These are phyloP conservation scores for Geotrichum aggregatum DNA, from an alignment of 1,139 yeast genomes.

Conservation along the genomic window DNA sequence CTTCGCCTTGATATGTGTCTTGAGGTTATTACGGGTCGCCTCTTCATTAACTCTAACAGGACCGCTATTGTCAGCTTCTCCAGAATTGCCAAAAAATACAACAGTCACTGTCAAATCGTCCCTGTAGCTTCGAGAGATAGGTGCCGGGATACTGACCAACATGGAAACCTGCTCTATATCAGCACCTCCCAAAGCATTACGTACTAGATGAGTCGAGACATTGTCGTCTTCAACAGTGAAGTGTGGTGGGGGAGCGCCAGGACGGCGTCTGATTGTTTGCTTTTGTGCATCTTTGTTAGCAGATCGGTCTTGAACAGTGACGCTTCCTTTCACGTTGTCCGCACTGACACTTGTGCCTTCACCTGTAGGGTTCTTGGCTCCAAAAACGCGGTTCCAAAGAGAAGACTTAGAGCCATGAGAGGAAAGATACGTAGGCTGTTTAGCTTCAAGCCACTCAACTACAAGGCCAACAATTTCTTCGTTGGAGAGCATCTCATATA, in stretches of 20 bases:
- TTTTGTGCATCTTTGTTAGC: conserved; percentile 50
- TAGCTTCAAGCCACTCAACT: conserved; percentile 86
- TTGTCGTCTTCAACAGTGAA: conserved; percentile 68
- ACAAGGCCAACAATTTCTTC: conserved; percentile 91
- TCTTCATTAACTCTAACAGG: conserved; percentile 20
- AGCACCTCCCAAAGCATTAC: conserved; percentile 89
- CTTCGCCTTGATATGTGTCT: conserved; percentile 21
- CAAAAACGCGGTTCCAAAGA: conserved; percentile 21
- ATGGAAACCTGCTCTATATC: conserved; percentile 81
- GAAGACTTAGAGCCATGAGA: conserved; percentile 12
- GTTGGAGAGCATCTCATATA: conserved; percentile 85
- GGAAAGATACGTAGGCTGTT: conserved; percentile 51
- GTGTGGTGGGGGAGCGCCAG: conserved; percentile 39
- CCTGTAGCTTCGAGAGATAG: conserved; percentile 84
- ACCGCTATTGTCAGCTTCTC: conserved; percentile 15
- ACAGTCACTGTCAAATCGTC: conserved; percentile 96
- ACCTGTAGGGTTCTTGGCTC: conserved; percentile 3
- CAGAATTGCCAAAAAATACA: conserved; percentile 65
- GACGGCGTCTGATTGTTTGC: conserved; percentile 50
- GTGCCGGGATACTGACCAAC: conserved; percentile 88
- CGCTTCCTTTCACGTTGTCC: conserved; percentile 22
- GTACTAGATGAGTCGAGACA: conserved; percentile 85
- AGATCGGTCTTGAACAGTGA: conserved; percentile 36
- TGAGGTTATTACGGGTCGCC: conserved; percentile 20
- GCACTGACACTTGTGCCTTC: conserved; percentile 11